These are phyloP conservation scores for Dorcoceras hygrometricum DNA, from an alignment of 257 asterid genomes.

Conservation along the genomic window DNA sequence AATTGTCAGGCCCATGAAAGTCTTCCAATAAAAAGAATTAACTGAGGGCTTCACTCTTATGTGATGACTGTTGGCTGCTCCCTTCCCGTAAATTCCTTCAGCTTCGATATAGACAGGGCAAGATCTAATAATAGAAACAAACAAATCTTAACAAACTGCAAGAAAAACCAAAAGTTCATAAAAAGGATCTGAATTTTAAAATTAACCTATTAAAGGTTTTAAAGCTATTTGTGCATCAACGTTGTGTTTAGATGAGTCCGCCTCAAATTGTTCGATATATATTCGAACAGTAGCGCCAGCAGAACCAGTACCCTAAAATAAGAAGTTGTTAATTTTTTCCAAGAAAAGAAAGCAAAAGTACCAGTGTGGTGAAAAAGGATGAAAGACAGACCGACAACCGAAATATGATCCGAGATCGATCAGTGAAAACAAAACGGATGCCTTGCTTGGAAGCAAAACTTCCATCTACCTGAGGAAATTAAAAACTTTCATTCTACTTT, in stretches of 20 bases:
- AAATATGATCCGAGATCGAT: conserved; percentile 89
- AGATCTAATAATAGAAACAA: conserved; percentile 47
- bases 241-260: conserved; percentile 70
- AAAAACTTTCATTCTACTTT: conserved; percentile 12
- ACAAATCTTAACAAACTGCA: conserved; percentile 12
- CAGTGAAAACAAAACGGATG: conserved; percentile 77
- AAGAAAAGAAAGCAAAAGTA: background rate
- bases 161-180: background rate
- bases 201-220: conserved; percentile 75
- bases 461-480: conserved; percentile 74
- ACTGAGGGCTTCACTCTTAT: conserved; percentile 32
- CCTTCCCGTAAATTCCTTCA: conserved; percentile 88
- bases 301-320: conserved; percentile 85
- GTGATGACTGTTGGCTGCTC: conserved; percentile 96
- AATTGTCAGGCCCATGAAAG: background rate
- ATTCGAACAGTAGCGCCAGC: conserved; percentile 94
- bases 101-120: conserved; percentile 74
- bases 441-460: conserved; percentile 91
- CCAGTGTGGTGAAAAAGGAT: background rate
- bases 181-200: background rate
- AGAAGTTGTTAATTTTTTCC: conserved; percentile 16
- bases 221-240: conserved; percentile 85
- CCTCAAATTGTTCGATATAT: conserved; percentile 82
- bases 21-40: conserved; percentile 1
- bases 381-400: conserved; percentile 68